A percentile compares a stretch with the other conserved stretches of the same genome.
phyloP scores from a whole-genome alignment of 2,329 filamentous ascomycete species.

The Ploettnerulaceae sp. region DNA sequence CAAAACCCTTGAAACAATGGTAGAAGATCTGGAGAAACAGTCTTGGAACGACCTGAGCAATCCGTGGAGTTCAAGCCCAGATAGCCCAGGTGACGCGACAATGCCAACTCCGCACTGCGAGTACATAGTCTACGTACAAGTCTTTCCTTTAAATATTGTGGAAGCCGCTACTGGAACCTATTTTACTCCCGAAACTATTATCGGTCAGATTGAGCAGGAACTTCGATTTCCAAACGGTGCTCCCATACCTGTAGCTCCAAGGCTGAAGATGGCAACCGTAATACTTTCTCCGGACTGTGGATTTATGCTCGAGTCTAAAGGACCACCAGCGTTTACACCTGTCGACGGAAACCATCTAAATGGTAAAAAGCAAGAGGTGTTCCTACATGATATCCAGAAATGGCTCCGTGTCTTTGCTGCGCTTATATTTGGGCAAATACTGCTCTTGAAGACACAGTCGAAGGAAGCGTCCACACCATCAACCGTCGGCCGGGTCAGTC shows the following conservation, averaged over 20 bases:
- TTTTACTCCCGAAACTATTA: constrained; percentile 35
- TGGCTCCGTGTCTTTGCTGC: constrained; percentile 53
- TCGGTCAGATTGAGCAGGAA: constrained; percentile 56
- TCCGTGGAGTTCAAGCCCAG: constrained; percentile 71
- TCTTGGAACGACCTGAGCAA: constrained; percentile 54
- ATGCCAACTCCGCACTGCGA: constrained; percentile 75
- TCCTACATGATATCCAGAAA: constrained; percentile 51
- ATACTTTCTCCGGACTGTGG: constrained; percentile 65
- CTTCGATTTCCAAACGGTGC: constrained; percentile 57
- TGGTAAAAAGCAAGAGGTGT: constrained; percentile 57
- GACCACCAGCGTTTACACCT: constrained; percentile 51
- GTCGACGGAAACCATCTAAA: constrained; percentile 50
- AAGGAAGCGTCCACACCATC: constrained; percentile 63
- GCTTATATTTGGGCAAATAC: constrained; percentile 56
- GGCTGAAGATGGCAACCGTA: constrained; percentile 56
- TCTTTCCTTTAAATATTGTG: constrained; percentile 41
- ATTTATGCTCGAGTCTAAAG: constrained; percentile 61
- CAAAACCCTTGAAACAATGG: constrained; percentile 61
- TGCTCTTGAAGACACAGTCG: constrained; percentile 59
- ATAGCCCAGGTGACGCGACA: constrained; percentile 53
- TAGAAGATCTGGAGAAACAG: constrained; percentile 58
- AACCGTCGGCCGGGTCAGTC: constrained; percentile 61
- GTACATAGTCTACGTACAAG: constrained; percentile 79
- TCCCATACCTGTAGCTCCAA: constrained; percentile 48
- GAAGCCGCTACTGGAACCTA: constrained; percentile 30